A percentile compares a stretch with the other conserved stretches of the same genome.
Evolutionary conservation across 2,329 filamentous ascomycete genomes (phyloP).

Genomic region (Fusarium cyanostomum): DNA sequence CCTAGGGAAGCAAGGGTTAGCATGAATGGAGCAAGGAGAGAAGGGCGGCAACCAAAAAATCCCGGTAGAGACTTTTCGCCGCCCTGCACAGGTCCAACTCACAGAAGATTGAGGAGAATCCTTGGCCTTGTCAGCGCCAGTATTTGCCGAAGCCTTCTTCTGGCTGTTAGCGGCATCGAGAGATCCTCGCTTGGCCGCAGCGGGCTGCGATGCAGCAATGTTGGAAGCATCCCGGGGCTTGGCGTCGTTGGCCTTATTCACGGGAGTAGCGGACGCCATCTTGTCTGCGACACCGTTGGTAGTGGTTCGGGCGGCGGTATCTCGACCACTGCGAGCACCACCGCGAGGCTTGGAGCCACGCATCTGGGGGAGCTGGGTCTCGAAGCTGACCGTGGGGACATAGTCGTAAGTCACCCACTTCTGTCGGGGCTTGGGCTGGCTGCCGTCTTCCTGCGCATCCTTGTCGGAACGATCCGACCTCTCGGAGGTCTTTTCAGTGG

Average conservation of each 20-base stretch:
- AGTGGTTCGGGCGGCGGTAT: conserved; percentile 51
- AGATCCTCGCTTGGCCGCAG: conserved; percentile 56
- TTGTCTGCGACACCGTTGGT: conserved; percentile 52
- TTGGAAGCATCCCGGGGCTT: conserved; percentile 52
- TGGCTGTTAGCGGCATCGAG: conserved; percentile 52
- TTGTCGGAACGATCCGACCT: conserved; percentile 68
- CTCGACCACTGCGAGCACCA: conserved; percentile 54
- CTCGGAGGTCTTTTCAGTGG: conserved; percentile 71
- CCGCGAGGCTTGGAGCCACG: conserved; percentile 62
- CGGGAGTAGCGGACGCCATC: conserved; percentile 40
- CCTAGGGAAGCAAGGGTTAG: conserved; percentile 33
- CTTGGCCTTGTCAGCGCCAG: conserved; percentile 54
- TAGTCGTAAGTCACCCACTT: conserved; percentile 88
- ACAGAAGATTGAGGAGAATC: conserved; percentile 51
- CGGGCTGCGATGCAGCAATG: conserved; percentile 50
- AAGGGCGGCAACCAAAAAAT: neutral
- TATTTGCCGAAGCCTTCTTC: conserved; percentile 54
- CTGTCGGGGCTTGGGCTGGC: conserved; percentile 60
- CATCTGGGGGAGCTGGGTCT: conserved; percentile 75
- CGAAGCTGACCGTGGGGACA: conserved; percentile 85
- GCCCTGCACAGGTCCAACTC: conserved; percentile 44
- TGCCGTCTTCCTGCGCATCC: conserved; percentile 64
- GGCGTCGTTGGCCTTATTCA: conserved; percentile 47
- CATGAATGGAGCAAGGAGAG: neutral
- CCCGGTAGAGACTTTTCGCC: neutral